Evolutionary conservation across 192 early-diverging fungal genomes (phyloP), one percentile per base, ranked within the genome.

Genomic region (Entomortierella parvispora): DNA sequence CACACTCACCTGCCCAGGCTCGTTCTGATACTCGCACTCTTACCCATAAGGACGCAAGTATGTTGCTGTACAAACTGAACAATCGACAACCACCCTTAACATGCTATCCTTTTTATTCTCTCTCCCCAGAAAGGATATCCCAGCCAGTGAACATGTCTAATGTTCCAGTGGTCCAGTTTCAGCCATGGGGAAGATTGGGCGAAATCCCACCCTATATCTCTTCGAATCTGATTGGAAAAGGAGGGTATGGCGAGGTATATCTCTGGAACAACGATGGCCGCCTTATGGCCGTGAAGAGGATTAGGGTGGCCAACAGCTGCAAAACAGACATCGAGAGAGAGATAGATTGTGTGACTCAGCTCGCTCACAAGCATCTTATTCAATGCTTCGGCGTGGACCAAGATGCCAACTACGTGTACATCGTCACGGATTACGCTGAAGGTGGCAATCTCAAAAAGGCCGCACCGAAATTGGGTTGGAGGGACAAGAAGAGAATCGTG

Each of bases 361-460:
- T 49, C 15, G 15, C 47, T 23, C 15, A 49, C 22, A 17, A 17
- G 6, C 47, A 49, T 18, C 6, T 49, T 6, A 49, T 49, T 49
- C 47, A 49, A 23, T 49, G 22, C 47, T 49, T 49, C 47, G 47
- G 22, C 47, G 18, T 49, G 15, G 47, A 49, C 18, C 47, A 18
- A 12, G 15, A 20, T 23, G 15, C 22, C n/a, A 23, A 40, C 37
- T 40, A 40, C 37, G 37, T 40, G 37, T 40, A 23, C 47, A 17
- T 49, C 6, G 18, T 49, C 47, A 49, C 22, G 47, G 47, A 49
- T 20, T 49, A 49, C 22, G 47, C 47, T 17, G 47, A 17, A 18
- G 47, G 47, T 49, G 47, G 47, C 6, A 49, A 49, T 49, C 47
- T 49, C 18, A 49, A 49, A 49, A 18, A 49, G 15, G 47, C 47